These are phyloP conservation scores for Chamaenerion angustifolium DNA, from an alignment of 345 rosid genomes.

Conservation along the genomic window DNA sequence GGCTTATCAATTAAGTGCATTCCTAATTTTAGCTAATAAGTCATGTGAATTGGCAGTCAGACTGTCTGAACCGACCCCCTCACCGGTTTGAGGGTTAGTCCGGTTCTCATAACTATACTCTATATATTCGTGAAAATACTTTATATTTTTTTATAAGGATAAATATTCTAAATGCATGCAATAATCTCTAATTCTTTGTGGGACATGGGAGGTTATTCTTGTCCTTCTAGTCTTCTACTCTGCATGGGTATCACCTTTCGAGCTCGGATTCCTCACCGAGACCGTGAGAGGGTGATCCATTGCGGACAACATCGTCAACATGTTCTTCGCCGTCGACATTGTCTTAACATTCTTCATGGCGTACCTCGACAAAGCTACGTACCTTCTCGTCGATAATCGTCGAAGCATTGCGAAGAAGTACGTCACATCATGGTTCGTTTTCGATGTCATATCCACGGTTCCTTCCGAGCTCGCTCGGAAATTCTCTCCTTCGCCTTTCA, in stretches of 20 bases:
- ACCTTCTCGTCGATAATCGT: conserved; percentile 59
- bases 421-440: conserved; percentile 57
- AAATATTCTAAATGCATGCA: too few relatives aligned
- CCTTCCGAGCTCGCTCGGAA: conserved; percentile 64
- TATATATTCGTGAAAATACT: too few relatives aligned
- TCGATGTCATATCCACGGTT: conserved; percentile 65
- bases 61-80: too few relatives aligned
- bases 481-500: conserved; percentile 35
- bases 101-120: too few relatives aligned
- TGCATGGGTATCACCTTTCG: conserved; percentile 93
- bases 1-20: too few relatives aligned
- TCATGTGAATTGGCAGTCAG: too few relatives aligned
- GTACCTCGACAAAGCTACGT: conserved; percentile 54
- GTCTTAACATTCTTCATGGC: conserved; percentile 76
- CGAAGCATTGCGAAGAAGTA: conserved; percentile 72
- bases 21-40: too few relatives aligned
- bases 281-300: conserved; percentile 41
- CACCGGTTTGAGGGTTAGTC: too few relatives aligned
- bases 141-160: too few relatives aligned
- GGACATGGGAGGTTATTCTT: conserved; percentile 64
- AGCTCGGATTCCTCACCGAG: conserved; percentile 62
- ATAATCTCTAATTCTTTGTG: too few relatives aligned
- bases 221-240: conserved; percentile 66
- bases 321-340: conserved; percentile 76
- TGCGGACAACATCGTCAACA: conserved; percentile 71